Evolutionary conservation across 257 asterid genomes (phyloP).

Genomic region (Fraxinus pennsylvanica): DNA sequence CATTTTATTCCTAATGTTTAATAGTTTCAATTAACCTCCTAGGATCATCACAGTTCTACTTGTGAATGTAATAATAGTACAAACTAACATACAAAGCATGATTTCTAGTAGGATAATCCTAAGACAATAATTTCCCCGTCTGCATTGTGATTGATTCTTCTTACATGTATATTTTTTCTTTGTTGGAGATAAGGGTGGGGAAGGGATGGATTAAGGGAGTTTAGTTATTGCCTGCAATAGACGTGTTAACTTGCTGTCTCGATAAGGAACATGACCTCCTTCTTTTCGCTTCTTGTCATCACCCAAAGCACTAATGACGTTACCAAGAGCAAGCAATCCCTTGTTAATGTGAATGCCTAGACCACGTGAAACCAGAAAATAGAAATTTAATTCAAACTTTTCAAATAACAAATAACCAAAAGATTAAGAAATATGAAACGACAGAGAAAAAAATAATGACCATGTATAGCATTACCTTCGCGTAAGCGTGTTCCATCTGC

Average conservation of each 20-base stretch:
- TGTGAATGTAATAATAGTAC: background rate
- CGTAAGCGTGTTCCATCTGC: conserved; percentile 91
- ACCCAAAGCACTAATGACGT: conserved; percentile 96
- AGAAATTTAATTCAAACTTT: conserved; percentile 15
- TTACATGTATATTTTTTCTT: background rate
- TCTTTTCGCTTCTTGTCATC: conserved; percentile 94
- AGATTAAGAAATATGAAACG: background rate
- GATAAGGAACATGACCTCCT: conserved; percentile 98
- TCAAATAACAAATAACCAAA: background rate
- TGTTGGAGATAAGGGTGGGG: conserved; percentile 4
- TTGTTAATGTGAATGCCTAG: conserved; percentile 96
- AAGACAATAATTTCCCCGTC: background rate
- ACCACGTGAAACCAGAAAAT: conserved; percentile 20
- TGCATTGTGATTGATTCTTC: background rate
- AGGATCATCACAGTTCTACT: background rate
- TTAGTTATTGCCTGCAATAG: conserved; percentile 63
- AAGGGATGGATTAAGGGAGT: background rate
- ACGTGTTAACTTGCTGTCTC: conserved; percentile 97
- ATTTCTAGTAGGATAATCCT: background rate
- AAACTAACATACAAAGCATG: conserved; percentile 7
- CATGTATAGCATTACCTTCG: conserved; percentile 66
- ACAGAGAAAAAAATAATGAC: conserved; percentile 3
- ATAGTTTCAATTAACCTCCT: background rate
- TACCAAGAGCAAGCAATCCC: conserved; percentile 94
- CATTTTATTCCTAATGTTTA: background rate